Evolutionary conservation across 768 basidiomycete species (phyloP).

Genomic region (Termitomyces sp.): DNA sequence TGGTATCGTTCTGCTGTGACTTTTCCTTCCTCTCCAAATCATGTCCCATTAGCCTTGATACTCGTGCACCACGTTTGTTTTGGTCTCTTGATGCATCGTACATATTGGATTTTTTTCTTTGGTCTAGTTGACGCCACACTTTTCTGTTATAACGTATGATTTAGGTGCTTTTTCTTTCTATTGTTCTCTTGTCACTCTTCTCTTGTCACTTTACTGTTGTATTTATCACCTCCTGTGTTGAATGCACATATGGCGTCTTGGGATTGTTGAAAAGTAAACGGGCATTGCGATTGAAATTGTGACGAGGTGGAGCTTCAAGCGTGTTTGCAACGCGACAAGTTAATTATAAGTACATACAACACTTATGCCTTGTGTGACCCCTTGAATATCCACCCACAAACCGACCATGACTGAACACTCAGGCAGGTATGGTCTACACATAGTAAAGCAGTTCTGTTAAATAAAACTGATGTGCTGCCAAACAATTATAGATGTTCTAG

Average conservation of each 20-base stretch:
- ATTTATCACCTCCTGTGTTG: neutral
- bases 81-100: conserved; percentile 6
- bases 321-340: neutral
- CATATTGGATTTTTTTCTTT: neutral
- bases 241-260: neutral
- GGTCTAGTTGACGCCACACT: neutral
- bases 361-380: neutral
- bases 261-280: neutral
- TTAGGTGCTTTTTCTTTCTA: conserved; percentile 5
- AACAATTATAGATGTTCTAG: conserved; percentile 10
- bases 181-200: neutral
- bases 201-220: neutral
- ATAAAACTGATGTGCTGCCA: neutral
- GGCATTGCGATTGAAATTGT: neutral
- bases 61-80: conserved; percentile 16
- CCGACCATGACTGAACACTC: neutral
- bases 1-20: conserved; percentile 5
- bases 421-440: neutral
- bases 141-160: neutral
- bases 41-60: neutral
- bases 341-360: neutral
- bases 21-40: neutral
- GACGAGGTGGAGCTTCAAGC: neutral
- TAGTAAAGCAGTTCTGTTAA: neutral
- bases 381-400: neutral